Evolutionary conservation across 495 filamentous ascomycete genomes (phyloP), one percentile per base, ranked within the genome.

Genomic region (Trichoderma virens): DNA sequence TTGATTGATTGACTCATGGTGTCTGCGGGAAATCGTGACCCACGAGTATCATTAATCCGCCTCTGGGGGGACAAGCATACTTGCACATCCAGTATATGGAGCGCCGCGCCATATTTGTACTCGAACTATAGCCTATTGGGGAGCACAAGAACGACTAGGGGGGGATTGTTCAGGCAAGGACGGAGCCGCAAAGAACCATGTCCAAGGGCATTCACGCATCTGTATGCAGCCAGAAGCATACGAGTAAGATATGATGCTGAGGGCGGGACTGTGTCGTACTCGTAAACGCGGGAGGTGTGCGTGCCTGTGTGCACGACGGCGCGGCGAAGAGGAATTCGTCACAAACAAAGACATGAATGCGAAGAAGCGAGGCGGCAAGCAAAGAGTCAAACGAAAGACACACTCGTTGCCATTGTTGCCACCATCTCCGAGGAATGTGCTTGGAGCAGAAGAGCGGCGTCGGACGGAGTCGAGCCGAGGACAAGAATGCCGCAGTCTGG

Each of bases 11-110:
- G 51, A 56, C n/a, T 56, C 14, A 28, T 56, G 25, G 23, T 30
- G 25, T 56, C 23, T 56, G 51, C 51, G 51, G 51, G 25, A 56
- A 56, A 56, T 56, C 51, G 51, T 16, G 51, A 30, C 51, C 43
- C 51, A 56, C 25, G 51, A 30, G 51, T 56, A 56, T 28, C 27
- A 56, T 28, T 30, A 30, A 56, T 56, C 43, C 8, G n/a, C n/a
- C 43, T 47, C 16, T 41, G n/a, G 38, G 5, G 38, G 38, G 20
- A 20, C 43, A 47, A 23, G 18, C 45, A 51, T 51, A 51, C 20
- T 5, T 51, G 45, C 45, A 20, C n/a, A 20, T 41, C 38, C 38
- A 41, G 38, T 25, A 25, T 25, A 11, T n/a, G n/a, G 45, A 51
- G 45, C 23, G 20, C 45, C 9, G n/a, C 45, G 18, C 45, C 45